Base-by-base conservation (phyloP, 2,329 filamentous ascomycete genomes). In the Apiospora sp. region DNA sequence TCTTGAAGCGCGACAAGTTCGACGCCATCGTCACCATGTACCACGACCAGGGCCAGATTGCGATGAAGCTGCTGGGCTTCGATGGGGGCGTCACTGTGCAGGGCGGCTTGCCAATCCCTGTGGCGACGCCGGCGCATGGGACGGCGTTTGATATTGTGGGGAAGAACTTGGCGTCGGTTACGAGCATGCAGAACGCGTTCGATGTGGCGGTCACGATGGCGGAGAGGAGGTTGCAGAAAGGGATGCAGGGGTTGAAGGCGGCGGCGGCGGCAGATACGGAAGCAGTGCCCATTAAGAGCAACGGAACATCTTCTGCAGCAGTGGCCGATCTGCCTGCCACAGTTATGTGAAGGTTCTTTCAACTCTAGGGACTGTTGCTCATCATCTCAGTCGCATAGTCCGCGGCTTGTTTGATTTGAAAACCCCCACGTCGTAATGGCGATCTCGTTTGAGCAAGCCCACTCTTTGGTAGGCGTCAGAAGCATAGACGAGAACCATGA, bases 1-100 rank as follows among this genome's bases (percentile, higher is more conserved):
- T 82, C 71, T 74, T 82, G 13, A 78, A 78, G 72, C 75, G 81
- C 37, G 71, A 75, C 34, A 73, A 77, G 24, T 82, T 79, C 69
- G 80, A 82, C 71, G 80, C 77, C n/a, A 80, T 82, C 37, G 76
- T 82, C 43, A 80, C 80, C 61, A 81, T 82, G 80, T 82, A 82
- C 70, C 80, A 82, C 74, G 80, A 82, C 72, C 81, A 82, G 68
- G 81, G 81, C 5, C 80, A 82, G 73, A 81, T 81, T 48, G 81
- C 80, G 6, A 78, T 82, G 73, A 82, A 81, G 75, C 74, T 82
- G 5, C 76, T 82, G 12, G 74, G 74, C 1, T 82, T 82, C 72
- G 80, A 82, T 44, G 79, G 80, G 12, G 79, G 81, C 6, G 80
- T 82, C 30, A 82, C 80, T 0, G 77, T 82, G 2, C 79, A 81